Conservation (phyloP, 352 stramenopile genomes). For the Phytopythium helicoides region DNA sequence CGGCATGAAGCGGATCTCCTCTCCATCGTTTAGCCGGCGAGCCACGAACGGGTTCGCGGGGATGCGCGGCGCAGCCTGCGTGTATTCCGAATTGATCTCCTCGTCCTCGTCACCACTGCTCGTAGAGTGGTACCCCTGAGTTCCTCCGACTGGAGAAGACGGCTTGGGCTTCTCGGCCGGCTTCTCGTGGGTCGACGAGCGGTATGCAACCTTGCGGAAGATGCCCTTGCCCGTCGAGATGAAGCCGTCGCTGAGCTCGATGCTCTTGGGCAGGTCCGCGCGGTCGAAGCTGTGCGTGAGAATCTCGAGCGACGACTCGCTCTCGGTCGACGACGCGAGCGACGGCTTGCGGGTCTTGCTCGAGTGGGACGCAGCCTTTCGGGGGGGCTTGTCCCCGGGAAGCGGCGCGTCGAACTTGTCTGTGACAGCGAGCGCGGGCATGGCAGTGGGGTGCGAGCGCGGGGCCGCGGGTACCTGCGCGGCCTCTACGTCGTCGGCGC, state of each 20-base stretch:
- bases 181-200: slow-evolving; percentile 38
- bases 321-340: slow-evolving; percentile 41
- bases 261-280: slow-evolving; percentile 45
- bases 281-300: slow-evolving; percentile 47
- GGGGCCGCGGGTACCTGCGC: slow-evolving; percentile 14
- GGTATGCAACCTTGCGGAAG: slow-evolving; percentile 79
- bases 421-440: slow-evolving; percentile 23
- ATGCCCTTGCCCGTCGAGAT: slow-evolving; percentile 87
- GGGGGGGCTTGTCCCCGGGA: neutral
- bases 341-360: slow-evolving; percentile 54
- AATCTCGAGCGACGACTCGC: slow-evolving; percentile 37
- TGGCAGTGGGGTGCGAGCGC: slow-evolving; percentile 14
- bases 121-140: slow-evolving; percentile 25
- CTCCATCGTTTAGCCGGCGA: slow-evolving; percentile 73
- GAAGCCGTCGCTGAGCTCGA: slow-evolving; percentile 73
- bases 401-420: slow-evolving; percentile 31
- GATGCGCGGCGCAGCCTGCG: slow-evolving; percentile 68
- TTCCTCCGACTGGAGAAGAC: slow-evolving; percentile 21
- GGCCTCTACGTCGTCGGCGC: slow-evolving; percentile 23
- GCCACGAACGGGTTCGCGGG: slow-evolving; percentile 83
- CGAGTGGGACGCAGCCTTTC: slow-evolving; percentile 7
- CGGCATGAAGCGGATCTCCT: slow-evolving; percentile 80
- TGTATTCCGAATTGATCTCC: slow-evolving; percentile 65
- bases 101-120: slow-evolving; percentile 36
- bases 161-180: slow-evolving; percentile 30